phyloP scores from a whole-genome alignment of 2,329 filamentous ascomycete species.

The Penicillium sp. region DNA sequence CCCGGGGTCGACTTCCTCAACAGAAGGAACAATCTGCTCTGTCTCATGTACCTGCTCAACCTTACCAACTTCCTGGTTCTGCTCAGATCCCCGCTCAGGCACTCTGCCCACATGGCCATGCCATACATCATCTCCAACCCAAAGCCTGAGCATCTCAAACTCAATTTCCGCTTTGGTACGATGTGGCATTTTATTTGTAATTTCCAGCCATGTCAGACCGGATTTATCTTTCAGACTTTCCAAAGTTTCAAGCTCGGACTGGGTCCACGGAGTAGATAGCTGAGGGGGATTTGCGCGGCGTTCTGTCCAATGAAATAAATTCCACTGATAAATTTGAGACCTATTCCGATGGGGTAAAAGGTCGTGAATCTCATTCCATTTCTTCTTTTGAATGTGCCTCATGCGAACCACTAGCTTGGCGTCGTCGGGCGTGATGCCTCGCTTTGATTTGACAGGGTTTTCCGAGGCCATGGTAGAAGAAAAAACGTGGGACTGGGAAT shows the following conservation, averaged over 20 bases:
- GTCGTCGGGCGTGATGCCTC: conserved; percentile 33
- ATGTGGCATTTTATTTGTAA: conserved; percentile 29
- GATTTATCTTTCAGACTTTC: conserved; percentile 25
- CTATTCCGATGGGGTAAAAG: conserved; percentile 27
- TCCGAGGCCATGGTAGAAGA: background rate
- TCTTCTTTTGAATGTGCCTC: conserved; percentile 28
- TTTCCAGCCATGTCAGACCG: conserved; percentile 33
- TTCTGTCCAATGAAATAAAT: conserved; percentile 30
- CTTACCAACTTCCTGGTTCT: background rate
- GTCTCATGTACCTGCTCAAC: background rate
- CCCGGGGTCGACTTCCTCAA: background rate
- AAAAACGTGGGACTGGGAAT: background rate
- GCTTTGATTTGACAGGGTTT: conserved; percentile 21
- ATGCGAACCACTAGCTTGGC: conserved; percentile 31
- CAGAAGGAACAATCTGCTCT: background rate
- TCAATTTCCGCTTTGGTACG: conserved; percentile 34
- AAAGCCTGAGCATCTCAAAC: conserved; percentile 35
- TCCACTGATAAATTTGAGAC: conserved; percentile 27
- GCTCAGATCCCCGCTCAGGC: background rate
- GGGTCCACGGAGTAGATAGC: conserved; percentile 32
- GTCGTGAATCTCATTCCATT: conserved; percentile 33
- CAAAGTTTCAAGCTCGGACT: conserved; percentile 28
- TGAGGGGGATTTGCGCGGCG: conserved; percentile 26
- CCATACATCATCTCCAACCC: conserved; percentile 26
- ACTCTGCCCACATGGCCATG: conserved; percentile 1